A percentile compares a stretch with the other conserved stretches of the same genome.
Conservation (phyloP, 225 moss, liverwort and hornwort genomes). For the Marchantia polymorpha region DNA sequence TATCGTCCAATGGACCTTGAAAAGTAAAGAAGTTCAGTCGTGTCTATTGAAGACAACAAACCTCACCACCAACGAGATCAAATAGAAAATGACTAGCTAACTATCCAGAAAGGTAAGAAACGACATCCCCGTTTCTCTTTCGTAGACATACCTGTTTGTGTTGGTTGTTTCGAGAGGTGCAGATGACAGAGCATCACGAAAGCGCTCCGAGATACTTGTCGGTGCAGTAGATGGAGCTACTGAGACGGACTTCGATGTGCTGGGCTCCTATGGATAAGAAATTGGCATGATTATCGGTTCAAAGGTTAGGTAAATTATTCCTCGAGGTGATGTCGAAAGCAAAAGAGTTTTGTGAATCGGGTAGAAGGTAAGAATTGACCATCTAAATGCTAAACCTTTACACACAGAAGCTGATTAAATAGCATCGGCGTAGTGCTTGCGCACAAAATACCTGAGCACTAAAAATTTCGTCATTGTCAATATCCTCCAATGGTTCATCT, state of each 20-base stretch:
- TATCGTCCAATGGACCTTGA: too few species aligned
- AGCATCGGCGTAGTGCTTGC: neutral
- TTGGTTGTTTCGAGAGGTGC: constrained; percentile 2
- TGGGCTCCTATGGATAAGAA: neutral
- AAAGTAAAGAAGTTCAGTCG: too few species aligned
- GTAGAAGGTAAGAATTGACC: too few species aligned
- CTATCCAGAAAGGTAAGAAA: neutral
- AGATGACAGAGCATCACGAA: constrained; percentile 19
- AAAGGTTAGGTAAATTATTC: neutral
- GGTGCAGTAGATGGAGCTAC: neutral
- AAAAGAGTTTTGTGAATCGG: too few species aligned
- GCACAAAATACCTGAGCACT: neutral
- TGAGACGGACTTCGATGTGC: neutral
- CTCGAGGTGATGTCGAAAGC: too few species aligned
- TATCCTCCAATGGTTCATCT: constrained; percentile 10
- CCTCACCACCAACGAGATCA: too few species aligned
- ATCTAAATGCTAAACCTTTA: too few species aligned
- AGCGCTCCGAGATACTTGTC: constrained; percentile 16
- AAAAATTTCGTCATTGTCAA: constrained; percentile 14
- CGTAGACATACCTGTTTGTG: neutral
- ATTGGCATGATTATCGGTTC: neutral
- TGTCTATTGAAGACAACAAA: too few species aligned
- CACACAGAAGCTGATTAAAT: neutral
- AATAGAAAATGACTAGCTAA: neutral
- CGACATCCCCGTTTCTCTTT: neutral